Base-by-base conservation (phyloP, 2,329 filamentous ascomycete species). In the Akanthomyces muscarius region DNA sequence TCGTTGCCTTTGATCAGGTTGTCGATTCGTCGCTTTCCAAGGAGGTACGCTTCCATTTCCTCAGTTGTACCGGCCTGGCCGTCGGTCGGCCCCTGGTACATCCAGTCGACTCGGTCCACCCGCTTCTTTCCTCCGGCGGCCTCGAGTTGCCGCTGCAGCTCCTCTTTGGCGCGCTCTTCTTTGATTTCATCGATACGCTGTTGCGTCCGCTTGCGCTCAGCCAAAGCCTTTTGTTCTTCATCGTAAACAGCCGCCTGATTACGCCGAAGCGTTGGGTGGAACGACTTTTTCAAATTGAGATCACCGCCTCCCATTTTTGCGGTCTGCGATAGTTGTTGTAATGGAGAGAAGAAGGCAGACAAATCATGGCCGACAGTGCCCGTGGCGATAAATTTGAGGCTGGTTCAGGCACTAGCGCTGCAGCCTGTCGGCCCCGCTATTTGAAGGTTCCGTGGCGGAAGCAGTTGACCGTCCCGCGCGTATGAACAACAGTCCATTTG, bases 281-380 rank as follows among this genome's bases (percentile, higher is more conserved):
- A 99, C 82, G 91, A 90, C 78, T 92, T 92, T 79, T 97, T 97
- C 70, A 96, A 79, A 73, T 98, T 97, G 72, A 99, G 86, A 83
- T 98, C 93, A 73, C 92, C 92, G 75, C 92, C 91, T 73, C 93
- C 93, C 90, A 96, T 97, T 67, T 78, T 89, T 79, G 70, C 75
- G 72, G 41, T 63, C 21, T 28, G 30, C 7, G 18, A 36, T 16
- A 38, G 25, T 14, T 62, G 56, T 53, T 60, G 51, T 21, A 30
- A 41, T 47, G 52, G 44, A 62, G 38, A 70, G 68, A 64, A 69
- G 65, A 65, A 57, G 52, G 62, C 51, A 42, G 41, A 44, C 44
- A 33, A 42, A n/a, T 53, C 23, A 14, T 4, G 33, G 14, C 21
- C 16, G 33, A 38, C 30, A 52, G 2, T 10, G 33, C 33, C 28